Percentiles rank a stretch among this genome's conserved stretches.
These are phyloP conservation scores for Leccinum fibrillosum DNA, from an alignment of 768 basidiomycete species.

Conservation along the genomic window DNA sequence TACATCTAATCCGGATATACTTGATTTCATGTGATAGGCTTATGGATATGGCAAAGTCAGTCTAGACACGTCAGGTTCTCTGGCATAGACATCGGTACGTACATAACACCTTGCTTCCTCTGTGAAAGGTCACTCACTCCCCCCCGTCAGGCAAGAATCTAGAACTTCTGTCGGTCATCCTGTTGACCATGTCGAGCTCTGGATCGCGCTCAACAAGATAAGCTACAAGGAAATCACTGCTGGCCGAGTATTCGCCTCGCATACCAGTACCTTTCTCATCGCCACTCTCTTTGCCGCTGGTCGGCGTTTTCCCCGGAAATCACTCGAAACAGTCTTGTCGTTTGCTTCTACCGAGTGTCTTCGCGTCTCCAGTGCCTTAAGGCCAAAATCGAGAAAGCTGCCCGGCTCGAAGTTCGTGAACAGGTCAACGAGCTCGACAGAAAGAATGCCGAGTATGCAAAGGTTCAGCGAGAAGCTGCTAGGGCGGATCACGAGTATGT, in stretches of 20 bases:
- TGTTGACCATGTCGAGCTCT: slow-evolving; percentile 37
- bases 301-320: slow-evolving; percentile 32
- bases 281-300: slow-evolving; percentile 18
- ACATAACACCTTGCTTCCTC: no score
- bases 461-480: background rate
- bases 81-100: no score
- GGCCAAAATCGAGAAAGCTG: slow-evolving; percentile 21
- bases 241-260: slow-evolving; percentile 28
- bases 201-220: slow-evolving; percentile 31
- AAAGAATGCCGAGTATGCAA: background rate
- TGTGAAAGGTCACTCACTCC: no score
- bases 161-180: slow-evolving; percentile 37
- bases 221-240: slow-evolving; percentile 19
- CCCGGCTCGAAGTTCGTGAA: background rate
- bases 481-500: background rate
- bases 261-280: slow-evolving; percentile 29
- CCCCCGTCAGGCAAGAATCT: slow-evolving; percentile 16
- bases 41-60: no score
- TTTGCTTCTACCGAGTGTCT: slow-evolving; percentile 33
- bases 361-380: slow-evolving; percentile 22
- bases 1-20: no score
- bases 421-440: background rate
- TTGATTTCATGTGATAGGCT: no score
- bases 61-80: no score
- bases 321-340: slow-evolving; percentile 25